Conservation (phyloP, 2,329 filamentous ascomycete genomes). For the Aspergillus sp. region DNA sequence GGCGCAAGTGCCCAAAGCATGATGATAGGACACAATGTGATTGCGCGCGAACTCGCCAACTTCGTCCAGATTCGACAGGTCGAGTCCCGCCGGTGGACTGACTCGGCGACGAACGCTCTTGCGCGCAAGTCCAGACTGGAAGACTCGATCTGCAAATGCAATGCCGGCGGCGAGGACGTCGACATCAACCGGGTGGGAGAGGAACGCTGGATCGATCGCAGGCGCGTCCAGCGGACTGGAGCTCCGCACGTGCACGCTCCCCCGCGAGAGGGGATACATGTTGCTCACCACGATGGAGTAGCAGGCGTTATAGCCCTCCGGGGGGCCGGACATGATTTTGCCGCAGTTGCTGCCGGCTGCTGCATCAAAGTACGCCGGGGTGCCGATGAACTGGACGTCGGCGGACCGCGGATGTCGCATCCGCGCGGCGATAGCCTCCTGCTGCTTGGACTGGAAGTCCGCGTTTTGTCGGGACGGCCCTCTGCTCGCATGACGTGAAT, state of each 20-base stretch:
- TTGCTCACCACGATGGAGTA: not conserved
- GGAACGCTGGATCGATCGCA: conserved; percentile 19
- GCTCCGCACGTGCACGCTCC: not conserved
- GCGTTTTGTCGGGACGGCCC: too few species aligned
- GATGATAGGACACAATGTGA: not conserved
- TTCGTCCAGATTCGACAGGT: too few species aligned
- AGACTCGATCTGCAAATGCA: conserved; percentile 17
- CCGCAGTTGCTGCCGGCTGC: not conserved
- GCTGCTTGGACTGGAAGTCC: not conserved
- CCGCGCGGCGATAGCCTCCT: not conserved
- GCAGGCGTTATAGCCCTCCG: not conserved
- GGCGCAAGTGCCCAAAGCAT: not conserved
- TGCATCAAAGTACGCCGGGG: not conserved
- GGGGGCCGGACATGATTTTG: not conserved
- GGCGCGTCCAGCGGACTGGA: conserved; percentile 16
- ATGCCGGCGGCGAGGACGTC: conserved; percentile 17
- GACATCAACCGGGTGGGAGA: conserved; percentile 15
- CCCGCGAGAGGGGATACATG: not conserved
- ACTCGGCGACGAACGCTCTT: too few species aligned
- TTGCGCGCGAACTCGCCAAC: not conserved
- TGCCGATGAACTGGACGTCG: conserved; percentile 1
- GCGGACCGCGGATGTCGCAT: not conserved
- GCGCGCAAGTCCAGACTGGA: not conserved
- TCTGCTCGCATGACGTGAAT: too few species aligned
- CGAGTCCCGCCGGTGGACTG: too few species aligned